Evolutionary conservation across 1,139 yeast genomes (phyloP).

Genomic region (Debaryomycetaceae sp.): DNA sequence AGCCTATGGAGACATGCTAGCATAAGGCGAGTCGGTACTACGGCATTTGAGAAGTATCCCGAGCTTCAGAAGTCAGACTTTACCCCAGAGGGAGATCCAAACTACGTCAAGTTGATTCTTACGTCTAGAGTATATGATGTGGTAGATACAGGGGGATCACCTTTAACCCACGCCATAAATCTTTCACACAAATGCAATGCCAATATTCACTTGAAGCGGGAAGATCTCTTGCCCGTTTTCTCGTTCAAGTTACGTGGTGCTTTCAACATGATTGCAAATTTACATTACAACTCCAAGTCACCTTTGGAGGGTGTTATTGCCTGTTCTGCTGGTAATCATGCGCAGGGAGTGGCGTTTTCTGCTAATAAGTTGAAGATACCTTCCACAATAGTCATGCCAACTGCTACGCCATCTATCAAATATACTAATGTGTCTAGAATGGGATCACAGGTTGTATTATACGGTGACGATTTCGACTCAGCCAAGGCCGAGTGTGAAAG

Average conservation of each 20-base stretch:
- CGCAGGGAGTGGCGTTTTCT: conserved; percentile 96
- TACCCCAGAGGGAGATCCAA: conserved; percentile 70
- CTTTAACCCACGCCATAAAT: conserved; percentile 72
- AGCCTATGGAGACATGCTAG: neutral
- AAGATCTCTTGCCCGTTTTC: conserved; percentile 91
- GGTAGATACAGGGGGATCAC: conserved; percentile 73
- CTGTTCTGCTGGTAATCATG: conserved; percentile 98
- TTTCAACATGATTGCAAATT: conserved; percentile 90
- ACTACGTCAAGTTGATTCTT: conserved; percentile 81
- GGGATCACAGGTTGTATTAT: conserved; percentile 90
- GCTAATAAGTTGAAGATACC: conserved; percentile 83
- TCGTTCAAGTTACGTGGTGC: conserved; percentile 97
- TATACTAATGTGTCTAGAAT: conserved; percentile 85
- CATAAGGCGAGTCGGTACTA: neutral
- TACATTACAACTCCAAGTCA: conserved; percentile 53
- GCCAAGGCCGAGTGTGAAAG: conserved; percentile 88
- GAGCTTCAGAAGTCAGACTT: conserved; percentile 52
- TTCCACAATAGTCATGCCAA: conserved; percentile 97
- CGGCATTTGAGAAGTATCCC: conserved; percentile 29
- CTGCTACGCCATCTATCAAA: conserved; percentile 93
- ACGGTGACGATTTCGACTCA: conserved; percentile 90
- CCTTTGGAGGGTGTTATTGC: conserved; percentile 90
- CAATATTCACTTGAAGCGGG: conserved; percentile 77
- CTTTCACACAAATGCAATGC: conserved; percentile 72
- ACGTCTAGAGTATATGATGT: conserved; percentile 95